Percentiles rank a stretch among this genome's conserved stretches.
These are phyloP conservation scores for Malania oleifera DNA, from an alignment of 164 flowering plant species.

Conservation along the genomic window DNA sequence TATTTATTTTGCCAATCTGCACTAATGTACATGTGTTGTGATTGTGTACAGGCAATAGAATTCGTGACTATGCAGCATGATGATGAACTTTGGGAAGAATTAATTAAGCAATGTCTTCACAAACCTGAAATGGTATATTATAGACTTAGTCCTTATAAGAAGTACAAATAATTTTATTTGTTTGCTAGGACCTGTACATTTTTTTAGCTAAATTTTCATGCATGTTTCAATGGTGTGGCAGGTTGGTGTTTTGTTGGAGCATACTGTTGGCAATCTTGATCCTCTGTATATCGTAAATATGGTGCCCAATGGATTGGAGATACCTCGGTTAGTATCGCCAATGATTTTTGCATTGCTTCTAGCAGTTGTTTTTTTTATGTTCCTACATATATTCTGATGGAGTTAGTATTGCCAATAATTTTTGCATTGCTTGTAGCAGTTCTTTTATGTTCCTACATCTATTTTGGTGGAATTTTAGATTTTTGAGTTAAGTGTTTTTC, in stretches of 20 bases:
- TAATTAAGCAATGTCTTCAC: slow-evolving; percentile 76
- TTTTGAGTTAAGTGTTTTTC: no score
- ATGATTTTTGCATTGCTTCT: background rate
- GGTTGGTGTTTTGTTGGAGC: slow-evolving; percentile 93
- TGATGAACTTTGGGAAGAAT: slow-evolving; percentile 99
- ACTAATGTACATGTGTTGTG: slow-evolving; percentile 7
- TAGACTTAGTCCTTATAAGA: background rate
- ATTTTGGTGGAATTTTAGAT: background rate
- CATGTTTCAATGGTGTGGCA: slow-evolving; percentile 26
- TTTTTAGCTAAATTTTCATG: background rate
- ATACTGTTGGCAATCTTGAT: slow-evolving; percentile 98
- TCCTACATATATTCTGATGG: background rate
- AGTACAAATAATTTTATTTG: background rate
- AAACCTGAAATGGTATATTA: slow-evolving; percentile 88
- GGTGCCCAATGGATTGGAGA: slow-evolving; percentile 87
- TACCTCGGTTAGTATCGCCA: slow-evolving; percentile 70
- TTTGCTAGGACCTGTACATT: background rate
- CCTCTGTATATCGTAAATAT: slow-evolving; percentile 89
- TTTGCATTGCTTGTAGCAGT: background rate
- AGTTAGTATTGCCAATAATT: background rate
- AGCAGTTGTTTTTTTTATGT: background rate
- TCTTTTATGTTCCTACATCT: background rate
- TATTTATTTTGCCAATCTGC: slow-evolving; percentile 2
- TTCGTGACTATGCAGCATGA: slow-evolving; percentile 91
- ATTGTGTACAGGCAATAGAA: slow-evolving; percentile 76